phyloP scores from a whole-genome alignment of 371 early-diverging fungal genomes.

The Mortierella sp. region DNA sequence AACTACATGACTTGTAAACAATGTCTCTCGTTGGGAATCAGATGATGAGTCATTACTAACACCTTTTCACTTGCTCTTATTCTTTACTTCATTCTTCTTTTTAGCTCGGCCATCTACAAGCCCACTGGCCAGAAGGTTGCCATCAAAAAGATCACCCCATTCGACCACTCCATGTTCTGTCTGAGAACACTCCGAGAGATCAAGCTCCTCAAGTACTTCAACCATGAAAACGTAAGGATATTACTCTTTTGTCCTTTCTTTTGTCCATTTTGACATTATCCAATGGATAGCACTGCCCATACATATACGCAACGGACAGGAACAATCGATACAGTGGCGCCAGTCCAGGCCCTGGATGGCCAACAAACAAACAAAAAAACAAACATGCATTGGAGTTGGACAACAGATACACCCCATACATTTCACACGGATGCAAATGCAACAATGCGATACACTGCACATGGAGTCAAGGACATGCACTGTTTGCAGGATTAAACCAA shows the following conservation, averaged over 20 bases:
- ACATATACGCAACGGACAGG: background rate
- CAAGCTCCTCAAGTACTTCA: slow-evolving; percentile 90
- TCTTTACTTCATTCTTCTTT: background rate
- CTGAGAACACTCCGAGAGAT: slow-evolving; percentile 90
- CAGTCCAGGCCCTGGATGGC: too few species aligned
- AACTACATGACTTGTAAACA: too few species aligned
- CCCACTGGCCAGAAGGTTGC: slow-evolving; percentile 92
- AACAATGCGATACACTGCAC: background rate
- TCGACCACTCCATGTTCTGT: slow-evolving; percentile 92
- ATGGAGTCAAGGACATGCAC: background rate
- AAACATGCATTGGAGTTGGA: background rate
- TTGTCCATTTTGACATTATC: slow-evolving; percentile 6
- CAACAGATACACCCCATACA: background rate
- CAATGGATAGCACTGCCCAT: background rate
- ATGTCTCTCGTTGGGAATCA: too few species aligned
- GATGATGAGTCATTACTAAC: too few species aligned
- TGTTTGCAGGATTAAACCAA: background rate
- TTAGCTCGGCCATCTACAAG: slow-evolving; percentile 84
- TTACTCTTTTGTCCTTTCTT: background rate
- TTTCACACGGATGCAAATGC: background rate
- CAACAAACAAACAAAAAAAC: background rate
- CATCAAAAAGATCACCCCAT: slow-evolving; percentile 92
- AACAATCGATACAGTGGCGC: background rate
- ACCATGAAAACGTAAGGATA: slow-evolving; percentile 87
- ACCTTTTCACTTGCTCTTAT: slow-evolving; percentile 9